Conservation (phyloP, 495 filamentous ascomycete species). For the Neurospora cerealis region DNA sequence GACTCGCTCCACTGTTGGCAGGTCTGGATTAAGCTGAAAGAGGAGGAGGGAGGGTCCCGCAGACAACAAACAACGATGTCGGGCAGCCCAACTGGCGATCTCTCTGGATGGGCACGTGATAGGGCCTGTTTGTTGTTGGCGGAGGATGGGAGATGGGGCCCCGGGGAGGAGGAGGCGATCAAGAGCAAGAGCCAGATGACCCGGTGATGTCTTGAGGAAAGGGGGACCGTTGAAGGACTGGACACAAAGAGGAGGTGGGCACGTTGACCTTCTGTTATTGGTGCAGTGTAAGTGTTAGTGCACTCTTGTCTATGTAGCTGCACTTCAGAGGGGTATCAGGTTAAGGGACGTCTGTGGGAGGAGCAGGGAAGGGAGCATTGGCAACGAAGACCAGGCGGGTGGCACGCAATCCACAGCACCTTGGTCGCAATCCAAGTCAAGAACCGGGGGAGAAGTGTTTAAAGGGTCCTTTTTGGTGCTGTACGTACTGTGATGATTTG, state of each 20-base stretch:
- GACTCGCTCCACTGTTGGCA: not conserved
- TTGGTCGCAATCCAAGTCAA: constrained; percentile 14
- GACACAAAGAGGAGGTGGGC: not conserved
- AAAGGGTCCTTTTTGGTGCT: not conserved
- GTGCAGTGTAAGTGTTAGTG: not conserved
- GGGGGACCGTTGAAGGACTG: not conserved
- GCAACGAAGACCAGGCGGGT: constrained; percentile 3
- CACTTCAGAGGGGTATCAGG: not conserved
- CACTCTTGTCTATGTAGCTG: not conserved
- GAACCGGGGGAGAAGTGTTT: not conserved
- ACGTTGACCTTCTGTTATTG: not conserved
- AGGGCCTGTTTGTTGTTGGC: not conserved
- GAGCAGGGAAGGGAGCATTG: not conserved
- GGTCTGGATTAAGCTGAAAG: not conserved
- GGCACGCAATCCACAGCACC: constrained; percentile 20
- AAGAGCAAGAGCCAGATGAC: not conserved
- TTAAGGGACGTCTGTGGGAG: not conserved
- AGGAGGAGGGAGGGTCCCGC: not conserved
- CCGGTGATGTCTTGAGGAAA: not conserved
- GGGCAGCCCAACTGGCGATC: not conserved
- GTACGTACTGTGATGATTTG: not conserved
- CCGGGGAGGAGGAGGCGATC: not conserved
- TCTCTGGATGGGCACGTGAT: not conserved
- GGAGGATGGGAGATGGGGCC: not conserved
- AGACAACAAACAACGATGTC: no score